Evolutionary conservation across 331 rosid genomes (phyloP).

Genomic region (Cydonia oblonga): DNA sequence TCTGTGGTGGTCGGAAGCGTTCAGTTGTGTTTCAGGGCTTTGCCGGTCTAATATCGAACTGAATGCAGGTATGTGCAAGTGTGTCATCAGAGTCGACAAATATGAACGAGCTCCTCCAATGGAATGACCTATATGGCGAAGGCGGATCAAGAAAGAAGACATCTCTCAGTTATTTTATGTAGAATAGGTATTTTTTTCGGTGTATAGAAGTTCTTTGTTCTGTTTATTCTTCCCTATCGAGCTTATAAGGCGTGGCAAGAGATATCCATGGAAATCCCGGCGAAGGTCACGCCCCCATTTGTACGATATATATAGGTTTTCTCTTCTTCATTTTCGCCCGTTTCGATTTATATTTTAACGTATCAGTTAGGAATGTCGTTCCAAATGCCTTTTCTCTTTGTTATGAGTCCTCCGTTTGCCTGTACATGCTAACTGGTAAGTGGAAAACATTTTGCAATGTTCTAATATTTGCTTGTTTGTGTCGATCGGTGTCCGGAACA

Average conservation of each 20-base stretch:
- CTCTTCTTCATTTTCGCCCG: no score
- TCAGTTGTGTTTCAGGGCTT: not conserved
- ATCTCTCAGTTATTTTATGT: constrained; percentile 94
- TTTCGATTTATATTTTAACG: not conserved
- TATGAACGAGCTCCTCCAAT: constrained; percentile 88
- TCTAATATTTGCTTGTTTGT: not conserved
- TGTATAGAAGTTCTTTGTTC: constrained; percentile 33
- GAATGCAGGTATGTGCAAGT: constrained; percentile 80
- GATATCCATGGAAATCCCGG: constrained; percentile 14
- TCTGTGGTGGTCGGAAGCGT: not conserved
- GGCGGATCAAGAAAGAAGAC: constrained; percentile 94
- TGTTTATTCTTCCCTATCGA: constrained; percentile 23
- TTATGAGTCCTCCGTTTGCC: not conserved
- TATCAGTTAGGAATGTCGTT: not conserved
- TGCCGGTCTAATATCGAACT: not conserved
- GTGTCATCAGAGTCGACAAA: constrained; percentile 87
- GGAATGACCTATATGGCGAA: constrained; percentile 97
- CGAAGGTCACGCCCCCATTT: constrained; percentile 17
- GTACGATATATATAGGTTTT: constrained; percentile 30
- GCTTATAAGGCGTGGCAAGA: constrained; percentile 1
- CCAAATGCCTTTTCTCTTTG: not conserved
- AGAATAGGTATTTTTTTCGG: constrained; percentile 18
- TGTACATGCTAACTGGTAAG: not conserved
- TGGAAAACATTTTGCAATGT: not conserved
- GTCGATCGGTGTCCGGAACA: not conserved